phyloP scores from a whole-genome alignment of 78 protist genomes.

The Pigoraptor vietnamica region DNA sequence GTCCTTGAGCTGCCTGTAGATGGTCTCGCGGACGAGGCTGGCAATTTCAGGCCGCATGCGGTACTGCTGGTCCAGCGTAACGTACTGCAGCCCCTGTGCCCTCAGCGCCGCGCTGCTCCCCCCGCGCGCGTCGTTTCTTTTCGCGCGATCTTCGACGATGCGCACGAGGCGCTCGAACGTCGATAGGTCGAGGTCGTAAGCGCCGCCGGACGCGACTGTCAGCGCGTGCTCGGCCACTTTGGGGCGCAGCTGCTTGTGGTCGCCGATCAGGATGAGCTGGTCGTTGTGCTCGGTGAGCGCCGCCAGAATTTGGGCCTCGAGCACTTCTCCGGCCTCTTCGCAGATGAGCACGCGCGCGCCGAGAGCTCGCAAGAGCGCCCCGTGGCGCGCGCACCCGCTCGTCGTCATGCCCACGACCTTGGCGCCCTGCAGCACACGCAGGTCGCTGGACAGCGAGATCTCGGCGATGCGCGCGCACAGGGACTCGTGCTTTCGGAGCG shows the following conservation, averaged over 20 bases:
- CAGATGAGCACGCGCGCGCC: constrained; percentile 24
- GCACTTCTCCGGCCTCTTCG: constrained; percentile 64
- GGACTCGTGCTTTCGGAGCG: no score
- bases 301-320: constrained; percentile 70
- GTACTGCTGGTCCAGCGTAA: constrained; percentile 49
- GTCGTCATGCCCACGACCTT: constrained; percentile 34
- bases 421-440: neutral
- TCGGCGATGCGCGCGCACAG: neutral
- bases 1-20: constrained; percentile 30
- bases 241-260: constrained; percentile 85
- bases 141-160: neutral
- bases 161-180: constrained; percentile 71
- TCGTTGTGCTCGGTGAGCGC: constrained; percentile 23
- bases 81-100: constrained; percentile 5
- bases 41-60: constrained; percentile 82
- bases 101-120: no score
- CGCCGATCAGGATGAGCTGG: constrained; percentile 84
- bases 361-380: constrained; percentile 10
- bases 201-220: neutral
- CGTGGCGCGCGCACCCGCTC: constrained; percentile 25
- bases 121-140: neutral
- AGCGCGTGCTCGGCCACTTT: constrained; percentile 29
- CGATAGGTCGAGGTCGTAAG: constrained; percentile 40
- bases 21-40: constrained; percentile 15
- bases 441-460: neutral